phyloP scores from a whole-genome alignment of 164 flowering plant genomes.

The Magnolia sinica region DNA sequence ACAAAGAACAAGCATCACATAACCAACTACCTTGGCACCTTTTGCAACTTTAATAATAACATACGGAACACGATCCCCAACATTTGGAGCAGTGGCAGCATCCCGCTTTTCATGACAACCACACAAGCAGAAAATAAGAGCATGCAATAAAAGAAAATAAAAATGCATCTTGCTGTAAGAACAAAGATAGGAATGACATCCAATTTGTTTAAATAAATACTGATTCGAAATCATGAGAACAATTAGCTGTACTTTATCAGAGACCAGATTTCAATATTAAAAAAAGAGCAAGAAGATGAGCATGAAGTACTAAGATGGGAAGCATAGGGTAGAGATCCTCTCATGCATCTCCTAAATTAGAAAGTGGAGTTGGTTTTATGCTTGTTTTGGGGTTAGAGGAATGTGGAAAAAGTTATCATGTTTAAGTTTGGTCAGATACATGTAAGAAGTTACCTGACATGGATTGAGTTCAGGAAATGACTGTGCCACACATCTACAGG shows the following conservation, averaged over 20 bases:
- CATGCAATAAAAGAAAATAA: neutral
- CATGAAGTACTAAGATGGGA: neutral
- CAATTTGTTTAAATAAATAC: too few species aligned
- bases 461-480: neutral
- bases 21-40: conserved; percentile 87
- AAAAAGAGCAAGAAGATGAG: neutral
- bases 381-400: too few species aligned
- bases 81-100: conserved; percentile 99
- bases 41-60: conserved; percentile 94
- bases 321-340: neutral
- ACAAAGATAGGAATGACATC: neutral
- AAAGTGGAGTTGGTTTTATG: too few species aligned
- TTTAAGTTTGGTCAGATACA: neutral
- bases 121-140: conserved; percentile 4
- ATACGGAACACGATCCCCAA: conserved; percentile 99
- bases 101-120: conserved; percentile 62
- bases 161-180: neutral
- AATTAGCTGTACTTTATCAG: too few species aligned
- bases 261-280: neutral
- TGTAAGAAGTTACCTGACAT: neutral
- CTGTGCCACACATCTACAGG: too few species aligned
- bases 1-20: neutral
- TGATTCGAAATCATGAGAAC: neutral
- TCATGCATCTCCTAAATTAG: neutral
- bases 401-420: too few species aligned